Evolutionary conservation across 768 basidiomycete genomes (phyloP), one percentile per base, ranked within the genome.

Genomic region (Suillus cothurnatus): DNA sequence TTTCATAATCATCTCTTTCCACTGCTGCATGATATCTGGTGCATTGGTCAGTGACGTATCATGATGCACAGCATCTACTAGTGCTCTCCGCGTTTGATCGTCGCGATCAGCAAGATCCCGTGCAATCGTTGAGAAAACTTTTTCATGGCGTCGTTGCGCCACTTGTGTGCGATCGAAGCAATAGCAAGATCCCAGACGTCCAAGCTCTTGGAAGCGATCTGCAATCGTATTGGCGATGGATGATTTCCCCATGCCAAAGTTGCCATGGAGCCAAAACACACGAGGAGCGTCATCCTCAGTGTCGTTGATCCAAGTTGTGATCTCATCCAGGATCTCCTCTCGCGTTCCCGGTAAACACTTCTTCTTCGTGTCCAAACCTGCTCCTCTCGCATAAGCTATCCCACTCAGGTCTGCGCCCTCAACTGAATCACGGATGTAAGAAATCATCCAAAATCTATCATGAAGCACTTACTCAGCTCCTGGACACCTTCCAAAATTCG

Each of bases 321-420:
- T 73, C 28, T 71, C 71, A 31, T 72, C 68, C 49, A 76, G 63
- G 23, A 76, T 69, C 11, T 63, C 66, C 28, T 56, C 34, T 5
- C 74, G 72, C 6, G 76, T 78, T 7, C 67, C 69, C 0, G 62
- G 43, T 4, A 72, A 65, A 52, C 73, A 76, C 50, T 58, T 49
- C 56, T 64, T 59, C 26, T 49, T 59, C 1, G 66, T 52, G 26
- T 67, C 62, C 32, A 64, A 38, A 36, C 63, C 55, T 17, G 32
- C 57, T 28, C 63, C 63, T n/a, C 19, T 6, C 4, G 63, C 63
- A 47, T 39, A 60, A 0, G n/a, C 23, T 15, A 64, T 39, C 15
- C 43, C 63, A 28, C 59, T 57, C 39, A 64, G 31, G n/a, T 64
- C 28, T 4, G 36, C 19, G 9, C 36, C 19, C 11, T 57, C 56